Percentiles rank a stretch among this genome's conserved stretches.
phyloP scores from a whole-genome alignment of 257 asterid species.

The Penstemon davidsonii region DNA sequence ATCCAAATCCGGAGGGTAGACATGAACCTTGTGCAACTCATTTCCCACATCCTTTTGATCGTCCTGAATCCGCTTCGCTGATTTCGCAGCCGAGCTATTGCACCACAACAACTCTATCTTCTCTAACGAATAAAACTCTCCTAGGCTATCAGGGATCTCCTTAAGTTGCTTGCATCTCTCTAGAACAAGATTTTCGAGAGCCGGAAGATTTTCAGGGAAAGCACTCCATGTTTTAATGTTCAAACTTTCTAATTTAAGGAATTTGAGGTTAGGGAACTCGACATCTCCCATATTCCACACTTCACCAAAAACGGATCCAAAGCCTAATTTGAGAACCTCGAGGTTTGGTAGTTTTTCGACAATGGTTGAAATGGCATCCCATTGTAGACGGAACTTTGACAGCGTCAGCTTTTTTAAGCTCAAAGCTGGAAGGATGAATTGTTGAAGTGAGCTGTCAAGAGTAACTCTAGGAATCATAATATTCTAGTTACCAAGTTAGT shows the following conservation, averaged over 20 bases:
- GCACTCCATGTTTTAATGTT: conserved; percentile 17
- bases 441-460: no score
- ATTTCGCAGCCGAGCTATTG: background rate
- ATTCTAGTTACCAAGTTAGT: no score
- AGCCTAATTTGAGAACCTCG: conserved; percentile 25
- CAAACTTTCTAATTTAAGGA: conserved; percentile 15
- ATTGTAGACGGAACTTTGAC: conserved; percentile 15
- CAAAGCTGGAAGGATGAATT: conserved; percentile 1
- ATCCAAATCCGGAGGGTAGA: background rate
- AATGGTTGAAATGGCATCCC: conserved; percentile 3
- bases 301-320: background rate
- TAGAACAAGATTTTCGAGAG: conserved; percentile 20
- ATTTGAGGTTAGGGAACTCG: conserved; percentile 22
- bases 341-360: conserved; percentile 6
- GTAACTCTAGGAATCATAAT: no score
- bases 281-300: conserved; percentile 18
- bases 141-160: conserved; percentile 7
- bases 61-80: conserved; percentile 7
- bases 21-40: conserved; percentile 5
- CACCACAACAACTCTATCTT: conserved; percentile 20
- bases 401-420: conserved; percentile 20
- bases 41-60: conserved; percentile 15
- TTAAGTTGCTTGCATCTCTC: conserved; percentile 20
- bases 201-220: conserved; percentile 10
- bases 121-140: conserved; percentile 8